Evolutionary conservation across 108 stramenopile genomes (phyloP).

Genomic region (Nannochloropsis oceanica): DNA sequence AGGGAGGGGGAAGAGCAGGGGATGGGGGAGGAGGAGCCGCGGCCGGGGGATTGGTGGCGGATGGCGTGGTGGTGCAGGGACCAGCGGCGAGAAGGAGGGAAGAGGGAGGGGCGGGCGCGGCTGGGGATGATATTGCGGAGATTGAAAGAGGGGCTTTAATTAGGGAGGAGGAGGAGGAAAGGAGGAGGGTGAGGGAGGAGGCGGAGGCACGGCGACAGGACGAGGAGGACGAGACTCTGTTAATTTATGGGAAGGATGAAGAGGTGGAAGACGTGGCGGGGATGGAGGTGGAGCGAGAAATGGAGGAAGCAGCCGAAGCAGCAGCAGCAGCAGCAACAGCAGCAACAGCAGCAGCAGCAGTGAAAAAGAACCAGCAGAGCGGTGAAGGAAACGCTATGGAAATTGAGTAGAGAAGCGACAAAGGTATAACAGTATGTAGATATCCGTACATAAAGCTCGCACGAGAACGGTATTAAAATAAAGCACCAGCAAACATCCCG

Average conservation of each 20-base stretch:
- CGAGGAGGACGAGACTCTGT: not conserved
- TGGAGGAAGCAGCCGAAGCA: not conserved
- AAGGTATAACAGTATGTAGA: no score
- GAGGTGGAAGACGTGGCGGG: not conserved
- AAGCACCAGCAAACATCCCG: no score
- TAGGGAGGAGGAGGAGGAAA: not conserved
- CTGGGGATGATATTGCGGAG: not conserved
- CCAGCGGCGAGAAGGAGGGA: not conserved
- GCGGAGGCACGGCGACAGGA: not conserved
- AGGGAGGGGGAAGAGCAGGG: not conserved
- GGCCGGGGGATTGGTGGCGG: not conserved
- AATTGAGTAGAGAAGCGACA: not conserved
- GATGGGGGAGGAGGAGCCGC: not conserved
- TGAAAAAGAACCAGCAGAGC: no score
- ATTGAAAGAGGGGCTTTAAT: not conserved
- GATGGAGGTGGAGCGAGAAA: not conserved
- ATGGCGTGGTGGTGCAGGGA: not conserved
- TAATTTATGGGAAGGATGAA: not conserved
- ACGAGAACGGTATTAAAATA: no score
- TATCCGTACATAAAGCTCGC: no score
- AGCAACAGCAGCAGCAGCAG: not conserved
- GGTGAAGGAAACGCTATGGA: not conserved
- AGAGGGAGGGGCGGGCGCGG: no score
- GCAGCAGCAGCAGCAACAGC: not conserved
- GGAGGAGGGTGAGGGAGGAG: not conserved